Evolutionary conservation across 225 moss, liverwort and hornwort genomes (phyloP), one percentile per base, ranked within the genome.

Genomic region (Pseudoscleropodium purum): DNA sequence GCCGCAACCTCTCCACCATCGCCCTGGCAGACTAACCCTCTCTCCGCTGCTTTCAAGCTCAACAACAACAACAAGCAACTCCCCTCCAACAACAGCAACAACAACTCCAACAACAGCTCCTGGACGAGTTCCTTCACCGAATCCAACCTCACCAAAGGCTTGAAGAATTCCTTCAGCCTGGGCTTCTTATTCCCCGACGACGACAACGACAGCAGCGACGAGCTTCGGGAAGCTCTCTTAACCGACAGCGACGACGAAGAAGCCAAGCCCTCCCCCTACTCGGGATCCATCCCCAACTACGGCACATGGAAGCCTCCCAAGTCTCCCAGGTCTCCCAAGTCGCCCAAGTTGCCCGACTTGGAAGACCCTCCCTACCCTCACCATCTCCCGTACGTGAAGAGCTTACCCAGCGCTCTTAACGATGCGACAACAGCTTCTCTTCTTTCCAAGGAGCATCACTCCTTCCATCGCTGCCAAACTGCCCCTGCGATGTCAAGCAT

Each of bases 401-500:
- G 90, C 82, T 60, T 91, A 13, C 93, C 93, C 15, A 26, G 56
- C 10, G 37, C 33, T 5, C 85, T 85, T 14, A 51, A 85, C 57
- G 23, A 70, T 5, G 75, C 43, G 14, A 18, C 43, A 2, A 21
- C 49, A 18, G 18, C 33, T 13, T 45, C 45, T 63, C 33, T 43
- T 41, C 31, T 47, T 51, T 19, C 37, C 31, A 57, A 7, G 61
- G 84, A 81, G 83, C 83, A 91, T 26, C 79, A 88, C 39, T 11
- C 5, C 7, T 83, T 91, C 75, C 94, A 94, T 51, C 91, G 94
- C 10, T 94, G 93, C 57, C 90, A 88, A 67, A 94, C 94, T 5
- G 94, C 94, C 1, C 94, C 94, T 0, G 94, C 94, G 2, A 90
- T 94, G 94, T 91, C 94, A 41, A 93, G 88, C 82, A 83, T 94